Evolutionary conservation across 331 rosid species (phyloP).

Genomic region (Phaseolus coccineus): DNA sequence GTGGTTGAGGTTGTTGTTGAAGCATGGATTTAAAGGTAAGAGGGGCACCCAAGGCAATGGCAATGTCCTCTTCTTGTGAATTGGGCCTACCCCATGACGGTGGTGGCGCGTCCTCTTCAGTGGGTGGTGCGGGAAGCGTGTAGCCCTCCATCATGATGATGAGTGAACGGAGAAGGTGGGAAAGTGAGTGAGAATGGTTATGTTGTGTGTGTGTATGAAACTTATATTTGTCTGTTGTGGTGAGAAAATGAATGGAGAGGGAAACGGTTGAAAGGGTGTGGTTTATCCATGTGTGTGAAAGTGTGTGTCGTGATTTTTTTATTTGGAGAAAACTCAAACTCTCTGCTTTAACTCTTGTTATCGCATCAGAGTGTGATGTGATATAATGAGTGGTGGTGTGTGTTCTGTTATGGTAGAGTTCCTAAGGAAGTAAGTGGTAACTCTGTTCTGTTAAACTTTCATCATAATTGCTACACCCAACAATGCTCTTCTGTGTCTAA

Average conservation of each 20-base stretch:
- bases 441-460: background rate
- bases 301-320: constrained; percentile 21
- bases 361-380: background rate
- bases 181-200: constrained; percentile 34
- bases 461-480: background rate
- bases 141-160: constrained; percentile 42
- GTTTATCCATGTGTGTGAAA: constrained; percentile 46
- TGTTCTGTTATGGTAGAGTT: background rate
- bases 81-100: constrained; percentile 58
- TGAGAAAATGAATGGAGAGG: constrained; percentile 43
- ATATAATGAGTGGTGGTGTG: background rate
- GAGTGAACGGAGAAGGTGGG: constrained; percentile 6
- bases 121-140: constrained; percentile 48
- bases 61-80: constrained; percentile 45
- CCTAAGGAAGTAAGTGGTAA: background rate
- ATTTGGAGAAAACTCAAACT: background rate
- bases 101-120: constrained; percentile 37
- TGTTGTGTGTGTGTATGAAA: background rate
- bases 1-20: background rate
- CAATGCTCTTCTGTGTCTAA: background rate
- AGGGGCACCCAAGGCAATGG: constrained; percentile 51
- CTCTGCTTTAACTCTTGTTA: constrained; percentile 2
- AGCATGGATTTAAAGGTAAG: constrained; percentile 67
- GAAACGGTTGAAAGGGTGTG: constrained; percentile 39
- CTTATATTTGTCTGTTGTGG: constrained; percentile 22